Percentiles rank a stretch among this genome's conserved stretches.
phyloP scores from a whole-genome alignment of 495 filamentous ascomycete species.

The Daldinia concentrica region DNA sequence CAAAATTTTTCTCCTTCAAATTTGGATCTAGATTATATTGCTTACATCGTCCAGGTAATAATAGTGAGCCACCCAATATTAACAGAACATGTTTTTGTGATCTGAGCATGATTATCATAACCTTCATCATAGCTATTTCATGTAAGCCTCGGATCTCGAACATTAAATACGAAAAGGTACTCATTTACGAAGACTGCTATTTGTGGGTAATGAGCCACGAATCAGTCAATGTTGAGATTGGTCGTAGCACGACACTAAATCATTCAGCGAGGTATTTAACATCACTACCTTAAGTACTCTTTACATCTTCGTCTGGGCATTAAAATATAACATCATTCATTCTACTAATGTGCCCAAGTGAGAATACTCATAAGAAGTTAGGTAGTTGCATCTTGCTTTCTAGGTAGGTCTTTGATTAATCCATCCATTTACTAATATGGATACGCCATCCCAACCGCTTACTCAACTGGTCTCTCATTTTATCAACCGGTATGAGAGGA shows the following conservation, averaged over 20 bases:
- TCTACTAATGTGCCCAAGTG: not conserved
- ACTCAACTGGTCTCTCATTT: conserved; percentile 11
- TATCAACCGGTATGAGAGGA: not conserved
- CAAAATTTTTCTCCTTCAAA: too few species aligned
- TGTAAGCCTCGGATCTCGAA: not conserved
- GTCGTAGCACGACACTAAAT: not conserved
- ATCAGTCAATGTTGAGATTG: not conserved
- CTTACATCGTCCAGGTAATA: not conserved
- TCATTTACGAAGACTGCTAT: not conserved
- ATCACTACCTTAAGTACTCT: not conserved
- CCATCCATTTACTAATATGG: not conserved
- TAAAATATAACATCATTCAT: not conserved
- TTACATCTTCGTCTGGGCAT: not conserved
- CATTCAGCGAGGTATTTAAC: not conserved
- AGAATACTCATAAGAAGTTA: not conserved
- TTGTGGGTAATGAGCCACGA: not conserved
- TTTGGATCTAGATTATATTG: not conserved
- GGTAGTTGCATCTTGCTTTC: not conserved
- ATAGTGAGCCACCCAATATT: not conserved
- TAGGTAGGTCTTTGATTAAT: not conserved
- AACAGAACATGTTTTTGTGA: not conserved
- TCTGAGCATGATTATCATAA: not conserved
- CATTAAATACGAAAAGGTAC: not conserved
- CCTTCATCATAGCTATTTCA: not conserved
- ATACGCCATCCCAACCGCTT: not conserved